Evolutionary conservation across 1,284 basidiomycete genomes (phyloP), one percentile per base, ranked within the genome.

Genomic region (Puccinia coronata): DNA sequence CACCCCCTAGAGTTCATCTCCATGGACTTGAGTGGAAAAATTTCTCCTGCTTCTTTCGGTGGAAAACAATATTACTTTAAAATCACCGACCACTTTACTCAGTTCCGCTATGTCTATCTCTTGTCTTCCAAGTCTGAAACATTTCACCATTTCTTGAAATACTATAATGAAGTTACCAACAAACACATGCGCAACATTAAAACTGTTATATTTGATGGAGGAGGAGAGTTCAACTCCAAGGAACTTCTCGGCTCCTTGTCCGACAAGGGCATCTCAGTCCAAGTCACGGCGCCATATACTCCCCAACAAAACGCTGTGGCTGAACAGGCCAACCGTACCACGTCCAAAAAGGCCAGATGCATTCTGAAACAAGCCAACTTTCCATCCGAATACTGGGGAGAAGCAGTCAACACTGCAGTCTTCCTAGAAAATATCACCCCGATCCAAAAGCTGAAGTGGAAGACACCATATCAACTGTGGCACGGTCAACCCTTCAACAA

Each of bases 301-400:
- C 63, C 63, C 5, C 63, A 67, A 39, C 63, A 67, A 36, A 67
- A 67, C 34, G 14, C 63, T 5, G 39, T 67, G 28, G 63, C 63
- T 28, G 63, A 67, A 23, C 28, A 23, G 5, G 25, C 23, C 23
- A 67, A 67, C 28, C 9, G 34, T 5, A 36, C 63, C 6, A 28
- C 36, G 16, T 28, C 39, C 28, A 34, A 67, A 25, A 67, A 67
- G 23, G 63, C 63, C 6, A 11, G 63, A 67, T 67, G 63, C 63
- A 9, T 67, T 4, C 36, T 67, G 5, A 36, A 28, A 11, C 25
- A 67, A 11, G 28, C 28, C 9, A 39, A 39, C 23, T 28, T 67
- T 34, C 28, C 25, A 16, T 23, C 23, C 28, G 20, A 28, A 11
- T 67, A 39, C 11, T 67, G 63, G 63, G 63, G 14, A 16, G 63